Base-by-base conservation (phyloP, 352 stramenopile genomes). In the Pythium apleroticum region DNA sequence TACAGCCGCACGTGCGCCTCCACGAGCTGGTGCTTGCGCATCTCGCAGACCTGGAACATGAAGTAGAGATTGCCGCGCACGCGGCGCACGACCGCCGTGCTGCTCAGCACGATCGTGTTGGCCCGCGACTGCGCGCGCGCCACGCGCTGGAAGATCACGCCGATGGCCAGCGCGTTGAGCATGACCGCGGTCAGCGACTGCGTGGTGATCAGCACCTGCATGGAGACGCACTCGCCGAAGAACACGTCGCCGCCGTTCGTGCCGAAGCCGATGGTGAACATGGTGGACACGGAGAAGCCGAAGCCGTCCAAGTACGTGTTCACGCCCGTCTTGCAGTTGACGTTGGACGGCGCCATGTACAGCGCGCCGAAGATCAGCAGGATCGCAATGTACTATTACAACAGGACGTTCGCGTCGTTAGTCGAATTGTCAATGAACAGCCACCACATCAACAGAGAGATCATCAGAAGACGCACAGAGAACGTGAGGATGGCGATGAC, bases 1-100 rank as follows among this genome's bases (percentile, higher is more conserved):
- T 98, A 98, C 65, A 95, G 93, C 52, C 95, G 88, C 37, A 98
- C 92, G 62, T 97, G 94, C 7, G 92, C 93, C 65, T 98, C 94
- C 11, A 98, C 90, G 37, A 99, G 85, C 74, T 98, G 90, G 72
- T 97, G 92, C 68, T 98, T 97, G 69, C 91, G 88, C 80, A 95
- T 91, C 67, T 96, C 87, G 59, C 82, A 93, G 12, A 78, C 90
- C 65, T 88, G 97, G 53, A 95, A 95, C 77, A 98, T 98, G 60
- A 98, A 96, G 80, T 98, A 98, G 52, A 92, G 73, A 37, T 96
- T 70, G 24, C 92, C 93, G 28, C 90, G 77, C 24, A 98, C 86
- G 52, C 88, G 81, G 31, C 90, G 86, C 59, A 98, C 80, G 17
- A 96, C 81, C 4, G 96, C 95, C 57, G 94, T 91, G 48, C 97